Evolutionary conservation across 345 rosid species (phyloP).

Genomic region (Tarenaya hassleriana): DNA sequence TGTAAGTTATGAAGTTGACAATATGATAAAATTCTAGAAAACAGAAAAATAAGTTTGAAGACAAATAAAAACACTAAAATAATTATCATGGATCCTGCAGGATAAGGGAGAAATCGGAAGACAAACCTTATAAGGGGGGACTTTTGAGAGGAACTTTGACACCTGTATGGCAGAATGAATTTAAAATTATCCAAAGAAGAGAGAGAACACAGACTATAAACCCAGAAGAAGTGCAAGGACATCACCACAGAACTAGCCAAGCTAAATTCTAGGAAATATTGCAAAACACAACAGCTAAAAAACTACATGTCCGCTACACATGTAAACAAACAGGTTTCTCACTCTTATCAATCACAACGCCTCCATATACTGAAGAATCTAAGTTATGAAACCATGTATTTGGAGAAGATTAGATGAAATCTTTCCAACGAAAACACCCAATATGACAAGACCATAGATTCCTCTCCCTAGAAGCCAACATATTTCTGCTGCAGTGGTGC

Average conservation of each 20-base stretch:
- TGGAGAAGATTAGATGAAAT: slow-evolving; percentile 7
- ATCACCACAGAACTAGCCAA: background rate
- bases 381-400: background rate
- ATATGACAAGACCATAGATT: slow-evolving; percentile 12
- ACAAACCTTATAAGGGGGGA: slow-evolving; percentile 53
- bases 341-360: background rate
- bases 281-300: slow-evolving; percentile 7
- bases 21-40: no score
- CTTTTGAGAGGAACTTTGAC: slow-evolving; percentile 32
- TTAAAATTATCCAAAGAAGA: background rate
- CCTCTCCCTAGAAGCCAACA: slow-evolving; percentile 14
- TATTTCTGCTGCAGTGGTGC: slow-evolving; percentile 4
- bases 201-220: background rate
- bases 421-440: slow-evolving; percentile 11
- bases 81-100: background rate
- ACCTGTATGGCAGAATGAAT: slow-evolving; percentile 18
- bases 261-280: slow-evolving; percentile 4
- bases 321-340: slow-evolving; percentile 14
- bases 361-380: slow-evolving; percentile 5
- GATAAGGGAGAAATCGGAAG: background rate
- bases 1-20: no score
- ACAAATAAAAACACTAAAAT: no score
- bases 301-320: slow-evolving; percentile 13
- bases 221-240: no score
- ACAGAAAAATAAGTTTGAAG: no score